Percentiles rank a stretch among this genome's conserved stretches.
phyloP scores from a whole-genome alignment of 768 basidiomycete species.

The Boletus sp. region DNA sequence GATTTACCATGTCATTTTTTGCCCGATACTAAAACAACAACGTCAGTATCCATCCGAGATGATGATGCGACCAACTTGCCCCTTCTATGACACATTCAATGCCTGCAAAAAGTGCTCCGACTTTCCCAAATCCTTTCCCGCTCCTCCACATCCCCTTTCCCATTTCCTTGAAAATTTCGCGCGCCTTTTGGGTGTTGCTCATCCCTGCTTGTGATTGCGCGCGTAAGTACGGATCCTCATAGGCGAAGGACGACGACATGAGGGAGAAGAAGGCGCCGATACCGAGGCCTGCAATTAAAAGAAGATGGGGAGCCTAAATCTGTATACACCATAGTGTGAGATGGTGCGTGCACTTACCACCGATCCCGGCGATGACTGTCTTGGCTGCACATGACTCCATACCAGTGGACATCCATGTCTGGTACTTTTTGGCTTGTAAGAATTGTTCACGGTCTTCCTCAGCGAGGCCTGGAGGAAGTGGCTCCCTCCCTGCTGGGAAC shows the following conservation, averaged over 20 bases:
- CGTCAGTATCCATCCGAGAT: not conserved
- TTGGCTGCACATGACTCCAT: constrained; percentile 90
- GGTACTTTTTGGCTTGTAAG: constrained; percentile 74
- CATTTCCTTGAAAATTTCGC: constrained; percentile 54
- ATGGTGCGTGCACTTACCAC: constrained; percentile 55
- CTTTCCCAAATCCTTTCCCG: constrained; percentile 92
- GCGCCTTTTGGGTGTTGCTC: constrained; percentile 74
- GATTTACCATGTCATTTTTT: constrained; percentile 80
- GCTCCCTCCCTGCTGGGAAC: constrained; percentile 84
- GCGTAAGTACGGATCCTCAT: constrained; percentile 88
- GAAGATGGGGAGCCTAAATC: constrained; percentile 1
- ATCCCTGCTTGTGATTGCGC: constrained; percentile 54
- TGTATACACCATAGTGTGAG: not conserved
- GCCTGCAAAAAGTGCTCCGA: constrained; percentile 92
- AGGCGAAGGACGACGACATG: constrained; percentile 93
- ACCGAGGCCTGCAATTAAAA: constrained; percentile 63
- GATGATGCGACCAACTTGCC: constrained; percentile 48
- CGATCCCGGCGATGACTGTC: constrained; percentile 74
- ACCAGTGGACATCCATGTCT: constrained; percentile 62
- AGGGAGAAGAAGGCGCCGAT: constrained; percentile 95
- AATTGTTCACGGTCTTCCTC: constrained; percentile 73
- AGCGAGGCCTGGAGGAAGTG: constrained; percentile 78
- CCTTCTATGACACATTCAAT: constrained; percentile 95
- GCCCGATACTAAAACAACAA: constrained; percentile 74
- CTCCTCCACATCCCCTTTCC: constrained; percentile 87